Base-by-base conservation (phyloP, 2,329 filamentous ascomycete species). In the Aciculosporium take region DNA sequence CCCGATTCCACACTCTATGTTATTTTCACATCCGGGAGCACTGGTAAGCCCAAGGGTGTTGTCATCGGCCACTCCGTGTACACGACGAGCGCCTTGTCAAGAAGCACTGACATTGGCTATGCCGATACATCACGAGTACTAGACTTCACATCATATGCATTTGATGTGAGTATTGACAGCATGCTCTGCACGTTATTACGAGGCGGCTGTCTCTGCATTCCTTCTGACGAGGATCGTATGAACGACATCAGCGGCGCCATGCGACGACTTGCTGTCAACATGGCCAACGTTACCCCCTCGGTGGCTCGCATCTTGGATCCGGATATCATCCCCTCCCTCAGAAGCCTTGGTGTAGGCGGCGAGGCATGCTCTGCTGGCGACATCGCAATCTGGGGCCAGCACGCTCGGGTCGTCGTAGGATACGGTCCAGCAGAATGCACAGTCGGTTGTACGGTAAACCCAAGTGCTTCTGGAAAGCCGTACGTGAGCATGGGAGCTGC, bases 241-340 rank as follows among this genome's bases (percentile, higher is more conserved):
- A 68, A 71, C 43, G 57, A 67, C 44, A 48, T 70, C 12, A 60
- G 59, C 28, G 60, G 59, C 7, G 62, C 61, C 20, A 62, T 64
- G 41, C 54, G 56, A n/a, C 56, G 52, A 31, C 56, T 61, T 50
- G 49, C 53, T 5, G 59, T 62, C 40, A 69, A 67, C 46, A 61
- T 65, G 55, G 63, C 61, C 4, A 56, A 62, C 38, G 62, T 71
- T 56, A 69, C 67, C 1, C 67, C 67, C 12, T 33, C 38, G 3
- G 34, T 38, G 24, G 42, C 39, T 5, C 30, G 35, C 9, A 37
- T 37, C 35, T 13, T 37, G 24, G 35, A 37, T 15, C 35, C 23
- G 1, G 35, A 39, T 15, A 39, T 39, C 18, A 39, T 39, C 21
- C 37, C 37, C 5, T 39, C 37, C 3, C 37, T 39, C 12, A 15